Evolutionary conservation across 257 asterid species (phyloP).

Genomic region (Oldenlandia corymbosa): DNA sequence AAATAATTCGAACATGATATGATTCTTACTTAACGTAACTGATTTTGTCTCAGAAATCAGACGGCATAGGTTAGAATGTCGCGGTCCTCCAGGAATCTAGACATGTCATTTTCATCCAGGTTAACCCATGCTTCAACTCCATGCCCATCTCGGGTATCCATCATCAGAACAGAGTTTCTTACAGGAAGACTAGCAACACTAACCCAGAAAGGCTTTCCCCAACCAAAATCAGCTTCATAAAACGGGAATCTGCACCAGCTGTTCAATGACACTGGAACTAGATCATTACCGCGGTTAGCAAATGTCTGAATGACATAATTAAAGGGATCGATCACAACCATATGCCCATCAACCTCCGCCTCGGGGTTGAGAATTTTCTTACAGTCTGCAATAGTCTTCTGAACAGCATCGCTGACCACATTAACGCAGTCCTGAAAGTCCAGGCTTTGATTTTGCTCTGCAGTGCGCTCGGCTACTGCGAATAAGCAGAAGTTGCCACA

Average conservation of each 20-base stretch:
- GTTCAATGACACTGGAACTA: conserved; percentile 2
- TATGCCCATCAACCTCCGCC: conserved; percentile 4
- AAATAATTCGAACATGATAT: too few species aligned
- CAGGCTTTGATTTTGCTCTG: background rate
- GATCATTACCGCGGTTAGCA: background rate
- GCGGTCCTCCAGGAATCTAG: conserved; percentile 3
- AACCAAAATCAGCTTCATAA: conserved; percentile 31
- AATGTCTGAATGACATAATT: conserved; percentile 1
- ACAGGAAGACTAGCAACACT: conserved; percentile 20
- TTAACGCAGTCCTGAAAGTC: conserved; percentile 6
- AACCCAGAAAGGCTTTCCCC: conserved; percentile 30
- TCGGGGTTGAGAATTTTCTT: conserved; percentile 12
- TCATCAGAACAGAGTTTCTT: conserved; percentile 16
- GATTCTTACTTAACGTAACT: too few species aligned
- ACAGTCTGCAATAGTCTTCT: conserved; percentile 12
- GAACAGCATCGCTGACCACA: background rate
- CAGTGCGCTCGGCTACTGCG: background rate
- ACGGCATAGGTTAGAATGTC: background rate
- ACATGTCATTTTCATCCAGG: conserved; percentile 27
- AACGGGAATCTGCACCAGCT: conserved; percentile 33
- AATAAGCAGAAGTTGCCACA: conserved; percentile 23
- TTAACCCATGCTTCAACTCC: conserved; percentile 37
- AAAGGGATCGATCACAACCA: conserved; percentile 10
- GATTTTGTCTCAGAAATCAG: background rate
- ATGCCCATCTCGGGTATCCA: conserved; percentile 28